phyloP scores from a whole-genome alignment of 192 early-diverging fungal genomes.

The Linnemannia hyalina region DNA sequence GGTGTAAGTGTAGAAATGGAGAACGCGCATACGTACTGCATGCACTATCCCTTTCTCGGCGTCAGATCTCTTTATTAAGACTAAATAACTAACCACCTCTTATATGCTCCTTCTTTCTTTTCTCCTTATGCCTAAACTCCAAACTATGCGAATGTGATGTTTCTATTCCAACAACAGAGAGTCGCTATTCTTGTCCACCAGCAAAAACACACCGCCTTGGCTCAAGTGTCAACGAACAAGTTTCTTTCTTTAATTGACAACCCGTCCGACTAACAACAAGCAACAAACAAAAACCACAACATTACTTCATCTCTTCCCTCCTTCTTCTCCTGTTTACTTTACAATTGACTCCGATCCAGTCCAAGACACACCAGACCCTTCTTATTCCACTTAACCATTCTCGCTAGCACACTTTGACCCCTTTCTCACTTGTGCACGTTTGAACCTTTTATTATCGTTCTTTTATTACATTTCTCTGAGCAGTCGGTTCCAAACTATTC shows the following conservation, averaged over 20 bases:
- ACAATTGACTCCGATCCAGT: neutral
- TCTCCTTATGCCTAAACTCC: neutral
- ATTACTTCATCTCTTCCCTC: neutral
- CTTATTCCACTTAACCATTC: neutral
- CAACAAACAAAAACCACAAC: slow-evolving; percentile 11
- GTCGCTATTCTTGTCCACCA: neutral
- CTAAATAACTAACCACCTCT: neutral
- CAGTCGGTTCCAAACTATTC: neutral
- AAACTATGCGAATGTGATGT: neutral
- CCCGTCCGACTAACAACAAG: neutral
- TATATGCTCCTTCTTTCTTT: neutral
- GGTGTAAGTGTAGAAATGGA: neutral
- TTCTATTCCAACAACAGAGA: neutral
- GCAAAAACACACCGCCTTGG: neutral
- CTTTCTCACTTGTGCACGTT: too few relatives aligned
- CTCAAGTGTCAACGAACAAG: neutral
- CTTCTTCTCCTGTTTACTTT: neutral
- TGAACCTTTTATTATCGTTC: too few relatives aligned
- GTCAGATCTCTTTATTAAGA: neutral
- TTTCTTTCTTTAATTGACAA: neutral
- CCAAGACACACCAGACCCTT: neutral
- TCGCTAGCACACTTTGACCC: too few relatives aligned
- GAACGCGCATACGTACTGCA: too few relatives aligned
- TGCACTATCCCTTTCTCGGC: neutral
- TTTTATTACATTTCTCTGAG: neutral